phyloP scores from a whole-genome alignment of 768 basidiomycete species.

The Antrodiella citrinella region DNA sequence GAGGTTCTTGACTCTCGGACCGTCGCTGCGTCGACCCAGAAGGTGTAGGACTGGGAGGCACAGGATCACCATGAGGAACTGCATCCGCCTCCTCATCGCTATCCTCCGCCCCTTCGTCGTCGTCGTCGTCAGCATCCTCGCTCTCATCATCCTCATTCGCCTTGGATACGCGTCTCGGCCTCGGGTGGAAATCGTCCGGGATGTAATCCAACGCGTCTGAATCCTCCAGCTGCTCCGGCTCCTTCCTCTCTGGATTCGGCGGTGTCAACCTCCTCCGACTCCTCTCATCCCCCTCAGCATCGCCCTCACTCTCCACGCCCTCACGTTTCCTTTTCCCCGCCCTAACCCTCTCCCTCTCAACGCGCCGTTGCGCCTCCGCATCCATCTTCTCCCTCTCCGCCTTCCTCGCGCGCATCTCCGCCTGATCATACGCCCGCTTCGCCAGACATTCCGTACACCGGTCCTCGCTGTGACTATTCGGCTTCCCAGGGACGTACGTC shows the following conservation, averaged over 20 bases:
- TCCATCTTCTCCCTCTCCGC: not conserved
- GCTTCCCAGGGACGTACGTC: conserved; percentile 1
- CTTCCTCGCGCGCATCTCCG: not conserved
- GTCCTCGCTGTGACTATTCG: not conserved
- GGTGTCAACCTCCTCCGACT: not conserved
- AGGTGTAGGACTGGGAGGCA: no score
- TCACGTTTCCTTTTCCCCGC: not conserved
- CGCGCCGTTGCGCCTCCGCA: not conserved
- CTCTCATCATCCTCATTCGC: not conserved
- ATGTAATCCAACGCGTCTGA: not conserved
- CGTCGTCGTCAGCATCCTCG: not conserved
- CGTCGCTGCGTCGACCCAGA: no score
- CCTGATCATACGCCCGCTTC: not conserved
- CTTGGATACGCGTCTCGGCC: not conserved
- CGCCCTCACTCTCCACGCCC: not conserved
- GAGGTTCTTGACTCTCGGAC: no score
- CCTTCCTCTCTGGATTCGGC: not conserved
- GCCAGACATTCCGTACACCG: not conserved
- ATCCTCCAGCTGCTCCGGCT: not conserved
- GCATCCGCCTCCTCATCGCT: not conserved
- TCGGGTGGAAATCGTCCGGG: not conserved
- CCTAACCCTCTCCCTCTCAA: not conserved
- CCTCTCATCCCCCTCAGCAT: not conserved
- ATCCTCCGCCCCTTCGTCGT: not conserved
- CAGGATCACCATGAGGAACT: no score